Percentiles rank a stretch among this genome's conserved stretches.
These are phyloP conservation scores for Ustilago xerochloae DNA, from an alignment of 1,284 basidiomycete species.

Conservation along the genomic window DNA sequence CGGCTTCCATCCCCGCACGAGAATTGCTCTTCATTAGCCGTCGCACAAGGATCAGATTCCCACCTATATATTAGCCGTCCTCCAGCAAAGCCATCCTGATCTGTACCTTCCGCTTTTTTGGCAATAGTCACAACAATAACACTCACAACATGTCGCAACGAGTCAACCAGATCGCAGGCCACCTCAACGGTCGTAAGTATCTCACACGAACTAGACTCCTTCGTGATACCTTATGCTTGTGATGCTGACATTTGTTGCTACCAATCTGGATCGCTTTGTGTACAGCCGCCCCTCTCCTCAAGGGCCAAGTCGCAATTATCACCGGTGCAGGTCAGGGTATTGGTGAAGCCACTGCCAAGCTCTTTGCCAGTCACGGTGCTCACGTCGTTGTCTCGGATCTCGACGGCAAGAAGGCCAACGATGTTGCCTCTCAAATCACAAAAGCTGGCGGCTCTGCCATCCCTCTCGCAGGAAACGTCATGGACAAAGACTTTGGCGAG, in stretches of 20 bases:
- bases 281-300: conserved; percentile 59
- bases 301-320: conserved; percentile 84
- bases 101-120: neutral
- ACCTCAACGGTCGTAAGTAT: conserved; percentile 51
- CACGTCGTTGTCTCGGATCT: conserved; percentile 81
- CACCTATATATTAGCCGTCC: neutral
- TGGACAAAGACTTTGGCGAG: conserved; percentile 77
- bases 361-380: conserved; percentile 85
- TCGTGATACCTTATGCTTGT: neutral
- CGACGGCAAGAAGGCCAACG: conserved; percentile 70
- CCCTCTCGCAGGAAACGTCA: conserved; percentile 57
- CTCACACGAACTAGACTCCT: too few species aligned
- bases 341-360: conserved; percentile 73
- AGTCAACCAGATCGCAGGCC: conserved; percentile 47
- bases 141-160: conserved; percentile 43
- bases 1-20: conserved; percentile 19
- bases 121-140: neutral
- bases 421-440: conserved; percentile 72
- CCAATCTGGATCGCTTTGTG: neutral
- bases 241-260: neutral
- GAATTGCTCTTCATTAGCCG: neutral
- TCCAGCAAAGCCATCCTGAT: neutral
- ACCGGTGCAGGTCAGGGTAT: conserved; percentile 73
- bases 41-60: too few species aligned
- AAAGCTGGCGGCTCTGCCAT: conserved; percentile 77